Conservation (phyloP, 2,329 filamentous ascomycete genomes). For the Lachnum nothofagi region DNA sequence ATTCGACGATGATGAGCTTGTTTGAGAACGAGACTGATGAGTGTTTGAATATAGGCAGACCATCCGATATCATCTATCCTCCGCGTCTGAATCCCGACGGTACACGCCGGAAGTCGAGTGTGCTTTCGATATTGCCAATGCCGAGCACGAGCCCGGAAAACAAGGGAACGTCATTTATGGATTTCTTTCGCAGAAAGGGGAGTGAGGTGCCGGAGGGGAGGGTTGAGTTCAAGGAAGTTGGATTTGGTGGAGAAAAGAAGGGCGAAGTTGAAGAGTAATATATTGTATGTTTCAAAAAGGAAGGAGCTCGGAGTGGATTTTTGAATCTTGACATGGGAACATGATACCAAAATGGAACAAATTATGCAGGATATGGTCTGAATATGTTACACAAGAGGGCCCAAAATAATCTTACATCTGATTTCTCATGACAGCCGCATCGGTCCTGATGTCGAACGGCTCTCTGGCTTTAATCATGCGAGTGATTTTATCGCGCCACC, state of each 20-base stretch:
- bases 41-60: conserved; percentile 22
- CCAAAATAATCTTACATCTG: background rate
- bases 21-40: background rate
- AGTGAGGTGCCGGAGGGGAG: background rate
- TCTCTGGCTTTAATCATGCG: conserved; percentile 7
- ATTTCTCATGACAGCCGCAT: background rate
- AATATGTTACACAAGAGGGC: background rate
- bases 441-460: background rate
- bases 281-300: background rate
- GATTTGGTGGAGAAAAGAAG: conserved; percentile 3
- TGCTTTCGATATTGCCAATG: conserved; percentile 13
- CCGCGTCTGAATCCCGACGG: conserved; percentile 18
- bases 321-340: background rate
- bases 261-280: background rate
- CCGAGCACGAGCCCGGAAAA: conserved; percentile 15
- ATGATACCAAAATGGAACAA: background rate
- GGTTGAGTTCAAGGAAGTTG: conserved; percentile 8
- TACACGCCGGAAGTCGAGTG: conserved; percentile 21
- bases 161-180: conserved; percentile 16
- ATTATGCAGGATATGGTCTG: conserved; percentile 1
- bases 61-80: conserved; percentile 29
- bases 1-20: background rate
- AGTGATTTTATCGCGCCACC: conserved; percentile 25
- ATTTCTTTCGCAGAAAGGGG: conserved; percentile 17
- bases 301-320: background rate